phyloP scores from a whole-genome alignment of 2,329 filamentous ascomycete genomes.

The Botrytis hyacinthi region DNA sequence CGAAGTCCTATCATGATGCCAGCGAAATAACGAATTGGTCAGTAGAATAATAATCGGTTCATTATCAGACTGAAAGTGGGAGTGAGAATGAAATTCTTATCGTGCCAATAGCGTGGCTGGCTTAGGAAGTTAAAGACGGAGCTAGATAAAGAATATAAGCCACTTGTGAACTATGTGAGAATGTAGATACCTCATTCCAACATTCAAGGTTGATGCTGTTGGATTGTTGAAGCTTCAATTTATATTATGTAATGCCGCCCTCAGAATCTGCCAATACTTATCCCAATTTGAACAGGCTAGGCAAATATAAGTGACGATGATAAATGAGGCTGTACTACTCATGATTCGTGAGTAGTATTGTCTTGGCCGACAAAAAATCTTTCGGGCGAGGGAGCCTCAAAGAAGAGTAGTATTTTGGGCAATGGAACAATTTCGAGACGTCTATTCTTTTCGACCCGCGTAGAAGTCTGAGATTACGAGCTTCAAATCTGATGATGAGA shows the following conservation, averaged over 20 bases:
- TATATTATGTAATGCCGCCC: background rate
- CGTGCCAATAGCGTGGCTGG: background rate
- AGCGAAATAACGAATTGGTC: background rate
- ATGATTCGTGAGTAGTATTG: background rate
- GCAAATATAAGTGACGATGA: background rate
- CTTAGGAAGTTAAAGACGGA: background rate
- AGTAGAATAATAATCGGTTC: background rate
- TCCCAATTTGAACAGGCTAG: background rate
- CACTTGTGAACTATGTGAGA: background rate
- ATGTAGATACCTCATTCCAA: background rate
- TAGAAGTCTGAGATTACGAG: background rate
- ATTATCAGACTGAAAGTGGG: background rate
- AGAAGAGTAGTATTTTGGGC: background rate
- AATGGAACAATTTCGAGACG: background rate
- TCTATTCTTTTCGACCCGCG: background rate
- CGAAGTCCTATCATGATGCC: background rate
- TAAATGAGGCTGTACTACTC: background rate
- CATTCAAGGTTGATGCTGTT: background rate
- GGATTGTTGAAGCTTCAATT: background rate
- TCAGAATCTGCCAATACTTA: background rate
- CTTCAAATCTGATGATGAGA: background rate
- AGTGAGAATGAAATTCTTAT: background rate
- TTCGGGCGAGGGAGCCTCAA: background rate
- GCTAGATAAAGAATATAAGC: slow-evolving; percentile 3
- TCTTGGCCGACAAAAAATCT: background rate